Percentiles rank a stretch among this genome's conserved stretches.
Evolutionary conservation across 2,329 filamentous ascomycete genomes (phyloP).

Genomic region (Cryphonectria parasitica): DNA sequence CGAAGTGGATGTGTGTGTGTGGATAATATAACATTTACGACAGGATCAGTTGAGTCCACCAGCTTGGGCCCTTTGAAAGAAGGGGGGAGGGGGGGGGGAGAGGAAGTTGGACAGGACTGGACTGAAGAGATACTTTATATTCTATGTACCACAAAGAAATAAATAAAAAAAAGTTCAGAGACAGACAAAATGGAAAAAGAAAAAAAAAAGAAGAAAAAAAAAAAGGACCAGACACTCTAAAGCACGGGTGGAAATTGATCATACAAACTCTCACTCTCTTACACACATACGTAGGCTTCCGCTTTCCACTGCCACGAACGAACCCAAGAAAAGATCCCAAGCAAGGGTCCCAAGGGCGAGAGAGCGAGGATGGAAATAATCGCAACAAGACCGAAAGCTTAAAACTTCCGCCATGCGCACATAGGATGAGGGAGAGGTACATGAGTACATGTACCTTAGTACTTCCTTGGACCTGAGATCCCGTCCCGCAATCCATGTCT

Average conservation of each 20-base stretch:
- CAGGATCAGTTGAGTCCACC: neutral
- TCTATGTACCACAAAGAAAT: neutral
- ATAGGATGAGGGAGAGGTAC: neutral
- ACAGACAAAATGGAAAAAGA: neutral
- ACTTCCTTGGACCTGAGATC: neutral
- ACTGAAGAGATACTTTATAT: neutral
- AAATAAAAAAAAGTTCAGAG: neutral
- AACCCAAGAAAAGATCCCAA: slow-evolving; percentile 6
- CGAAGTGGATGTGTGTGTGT: neutral
- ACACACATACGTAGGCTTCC: neutral
- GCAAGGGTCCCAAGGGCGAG: slow-evolving; percentile 12
- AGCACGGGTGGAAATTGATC: neutral
- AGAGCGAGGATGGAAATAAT: slow-evolving; percentile 19
- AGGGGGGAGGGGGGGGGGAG: neutral
- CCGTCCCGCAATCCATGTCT: slow-evolving; percentile 18
- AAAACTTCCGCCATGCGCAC: slow-evolving; percentile 21
- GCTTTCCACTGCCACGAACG: neutral
- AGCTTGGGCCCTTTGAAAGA: neutral
- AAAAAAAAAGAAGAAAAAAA: neutral
- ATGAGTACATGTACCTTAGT: slow-evolving; percentile 6
- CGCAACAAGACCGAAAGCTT: slow-evolving; percentile 29
- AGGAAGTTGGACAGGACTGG: slow-evolving; percentile 16
- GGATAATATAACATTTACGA: neutral
- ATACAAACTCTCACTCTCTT: neutral
- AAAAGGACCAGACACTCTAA: slow-evolving; percentile 1